phyloP scores from a whole-genome alignment of 2,329 filamentous ascomycete species.

The Fusarium sp. region DNA sequence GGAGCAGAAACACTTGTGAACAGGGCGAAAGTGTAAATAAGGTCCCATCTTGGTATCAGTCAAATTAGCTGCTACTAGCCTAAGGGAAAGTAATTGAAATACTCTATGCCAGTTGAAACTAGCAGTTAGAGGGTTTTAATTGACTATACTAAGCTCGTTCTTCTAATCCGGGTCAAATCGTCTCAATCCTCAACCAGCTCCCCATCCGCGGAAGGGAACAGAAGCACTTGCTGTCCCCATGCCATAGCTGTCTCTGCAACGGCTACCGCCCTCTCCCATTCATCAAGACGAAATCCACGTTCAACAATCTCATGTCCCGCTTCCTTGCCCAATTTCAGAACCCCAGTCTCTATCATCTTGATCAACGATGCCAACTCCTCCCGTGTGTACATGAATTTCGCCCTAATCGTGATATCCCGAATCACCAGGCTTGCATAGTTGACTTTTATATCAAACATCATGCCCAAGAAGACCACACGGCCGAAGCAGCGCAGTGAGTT shows the following conservation, averaged over 20 bases:
- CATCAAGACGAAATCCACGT: constrained; percentile 2
- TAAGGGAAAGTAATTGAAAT: no score
- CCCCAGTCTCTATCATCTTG: constrained; percentile 27
- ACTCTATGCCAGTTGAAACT: no score
- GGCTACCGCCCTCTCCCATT: constrained; percentile 25
- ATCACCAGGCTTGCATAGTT: constrained; percentile 20
- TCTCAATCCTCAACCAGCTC: rapidly evolving
- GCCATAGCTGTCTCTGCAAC: constrained; percentile 8
- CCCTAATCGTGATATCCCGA: constrained; percentile 26
- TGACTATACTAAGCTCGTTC: no score
- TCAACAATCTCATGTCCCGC: constrained; percentile 30
- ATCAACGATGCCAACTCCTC: constrained; percentile 16
- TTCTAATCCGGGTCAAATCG: rapidly evolving
- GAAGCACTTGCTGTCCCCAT: constrained; percentile 35
- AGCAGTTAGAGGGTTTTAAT: rapidly evolving
- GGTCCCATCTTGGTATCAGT: rapidly evolving
- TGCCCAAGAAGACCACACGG: constrained; percentile 7
- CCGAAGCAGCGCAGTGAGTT: not conserved
- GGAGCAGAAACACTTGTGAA: not conserved
- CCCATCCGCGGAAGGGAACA: not conserved
- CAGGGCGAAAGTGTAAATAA: not conserved
- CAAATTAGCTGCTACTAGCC: no score
- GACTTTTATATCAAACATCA: constrained; percentile 26
- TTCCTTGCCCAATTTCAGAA: constrained; percentile 22
- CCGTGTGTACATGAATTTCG: constrained; percentile 29